A percentile compares a stretch with the other conserved stretches of the same genome.
These are phyloP conservation scores for Pseudoscleropodium purum DNA, from an alignment of 225 moss, liverwort and hornwort species.

Conservation along the genomic window DNA sequence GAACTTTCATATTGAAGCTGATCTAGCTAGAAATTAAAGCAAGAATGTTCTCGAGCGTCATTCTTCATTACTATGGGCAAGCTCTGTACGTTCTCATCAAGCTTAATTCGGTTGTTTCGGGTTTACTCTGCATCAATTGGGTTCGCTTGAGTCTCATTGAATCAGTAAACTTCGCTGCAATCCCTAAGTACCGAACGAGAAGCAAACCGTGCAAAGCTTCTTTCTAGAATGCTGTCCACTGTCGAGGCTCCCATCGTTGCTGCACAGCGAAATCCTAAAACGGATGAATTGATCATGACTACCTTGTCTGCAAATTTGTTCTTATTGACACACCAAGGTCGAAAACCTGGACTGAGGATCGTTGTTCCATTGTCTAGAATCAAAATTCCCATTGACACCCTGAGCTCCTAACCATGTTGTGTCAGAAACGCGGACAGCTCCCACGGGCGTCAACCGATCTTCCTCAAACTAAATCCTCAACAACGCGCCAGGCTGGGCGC, in stretches of 20 bases:
- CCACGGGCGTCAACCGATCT: neutral
- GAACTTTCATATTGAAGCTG: neutral
- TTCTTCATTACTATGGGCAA: neutral
- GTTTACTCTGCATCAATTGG: neutral
- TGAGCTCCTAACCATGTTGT: neutral
- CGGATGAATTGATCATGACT: neutral
- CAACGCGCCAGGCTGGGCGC: too few species aligned
- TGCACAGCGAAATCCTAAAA: neutral
- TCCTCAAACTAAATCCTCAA: neutral
- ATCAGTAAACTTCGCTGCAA: neutral
- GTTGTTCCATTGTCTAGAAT: neutral
- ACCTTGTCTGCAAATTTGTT: neutral
- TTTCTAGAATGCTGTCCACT: neutral
- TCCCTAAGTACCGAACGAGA: neutral
- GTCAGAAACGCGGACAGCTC: neutral
- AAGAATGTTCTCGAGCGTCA: neutral
- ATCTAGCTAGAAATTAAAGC: neutral
- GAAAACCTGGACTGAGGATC: neutral
- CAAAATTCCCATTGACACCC: neutral
- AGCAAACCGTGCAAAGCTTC: neutral
- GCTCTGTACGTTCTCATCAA: too few species aligned
- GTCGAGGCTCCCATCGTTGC: neutral
- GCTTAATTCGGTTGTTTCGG: neutral
- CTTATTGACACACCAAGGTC: neutral
- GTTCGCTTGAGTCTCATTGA: neutral